Evolutionary conservation across 2,329 filamentous ascomycete species (phyloP), one percentile per base, ranked within the genome.

Genomic region (Ramichloridium luteum): DNA sequence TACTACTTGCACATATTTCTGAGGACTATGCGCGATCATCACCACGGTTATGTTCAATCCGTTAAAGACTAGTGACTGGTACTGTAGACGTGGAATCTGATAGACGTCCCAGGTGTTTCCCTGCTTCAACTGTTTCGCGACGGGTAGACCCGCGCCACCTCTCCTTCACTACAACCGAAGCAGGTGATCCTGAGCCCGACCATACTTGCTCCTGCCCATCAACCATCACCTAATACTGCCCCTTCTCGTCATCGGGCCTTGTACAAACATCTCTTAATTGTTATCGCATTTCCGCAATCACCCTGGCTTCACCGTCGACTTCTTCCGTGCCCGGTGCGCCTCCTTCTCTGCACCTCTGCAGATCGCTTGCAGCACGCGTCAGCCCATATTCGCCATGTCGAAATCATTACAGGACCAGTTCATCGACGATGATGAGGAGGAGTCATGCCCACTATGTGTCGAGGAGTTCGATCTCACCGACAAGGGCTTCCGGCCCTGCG

Each of bases 381-480:
- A 15, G 25, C 29, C 40, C 40, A 35, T 39, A 46, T 28, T 27
- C 49, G 47, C 39, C 47, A 68, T 67, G 64, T 65, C 63, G 35
- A 59, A 62, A 44, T 54, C 58, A 43, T 54, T 57, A 43, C 60
- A 65, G 46, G 64, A 67, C 47, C 62, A 66, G 57, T 67, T 67
- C 54, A 65, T 68, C 57, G 64, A 67, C 48, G 64, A 67, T 39
- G 57, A 60, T 39, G 64, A 67, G 42, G 64, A 67, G 43, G 64
- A 68, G 51, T 60, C 57, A 50, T 98, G 90, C 60, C 90, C 90
- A 47, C 79, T 98, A 43, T 98, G 90, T 57, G 93, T 98, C 54
- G 90, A 98, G 63, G 92, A 98, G 65, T 92, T 98, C 55, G 92
- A 98, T 61, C 75, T 98, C 30, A 92, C 85, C 25, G 90, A 98